phyloP scores from a whole-genome alignment of 2,329 filamentous ascomycete species.

The Waltergamsia citrina region DNA sequence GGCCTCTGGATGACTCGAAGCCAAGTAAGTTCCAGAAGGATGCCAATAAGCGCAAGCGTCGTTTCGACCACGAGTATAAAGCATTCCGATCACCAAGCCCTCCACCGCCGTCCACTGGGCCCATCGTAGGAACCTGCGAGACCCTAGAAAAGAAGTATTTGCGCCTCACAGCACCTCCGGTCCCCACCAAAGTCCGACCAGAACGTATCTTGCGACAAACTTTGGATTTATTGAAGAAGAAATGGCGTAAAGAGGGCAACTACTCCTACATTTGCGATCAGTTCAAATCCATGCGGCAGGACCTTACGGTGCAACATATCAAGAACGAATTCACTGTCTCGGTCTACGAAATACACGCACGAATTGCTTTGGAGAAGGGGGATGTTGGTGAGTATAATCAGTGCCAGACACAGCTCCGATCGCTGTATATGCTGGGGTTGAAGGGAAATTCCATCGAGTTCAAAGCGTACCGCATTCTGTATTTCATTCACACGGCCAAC shows the following conservation, averaged over 20 bases:
- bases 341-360: conserved; percentile 95
- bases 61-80: conserved; percentile 65
- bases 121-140: conserved; percentile 78
- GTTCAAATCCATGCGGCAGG: conserved; percentile 97
- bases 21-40: conserved; percentile 90
- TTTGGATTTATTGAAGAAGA: conserved; percentile 81
- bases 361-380: conserved; percentile 94
- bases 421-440: conserved; percentile 77
- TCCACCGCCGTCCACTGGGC: conserved; percentile 48
- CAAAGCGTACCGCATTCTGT: conserved; percentile 98
- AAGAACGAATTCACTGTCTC: conserved; percentile 93
- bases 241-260: conserved; percentile 89
- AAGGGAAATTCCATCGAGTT: conserved; percentile 91
- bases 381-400: conserved; percentile 99
- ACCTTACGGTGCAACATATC: conserved; percentile 95
- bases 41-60: conserved; percentile 80
- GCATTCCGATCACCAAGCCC: conserved; percentile 48
- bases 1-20: conserved; percentile 36
- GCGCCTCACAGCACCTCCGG: conserved; percentile 82
- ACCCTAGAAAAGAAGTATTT: conserved; percentile 89
- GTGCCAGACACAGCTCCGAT: conserved; percentile 95
- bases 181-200: conserved; percentile 81
- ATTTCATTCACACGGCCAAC: conserved; percentile 98
- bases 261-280: conserved; percentile 98
- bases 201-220: conserved; percentile 72